These are phyloP conservation scores for Penicillium sp. DNA, from an alignment of 2,329 filamentous ascomycete genomes.

Conservation along the genomic window DNA sequence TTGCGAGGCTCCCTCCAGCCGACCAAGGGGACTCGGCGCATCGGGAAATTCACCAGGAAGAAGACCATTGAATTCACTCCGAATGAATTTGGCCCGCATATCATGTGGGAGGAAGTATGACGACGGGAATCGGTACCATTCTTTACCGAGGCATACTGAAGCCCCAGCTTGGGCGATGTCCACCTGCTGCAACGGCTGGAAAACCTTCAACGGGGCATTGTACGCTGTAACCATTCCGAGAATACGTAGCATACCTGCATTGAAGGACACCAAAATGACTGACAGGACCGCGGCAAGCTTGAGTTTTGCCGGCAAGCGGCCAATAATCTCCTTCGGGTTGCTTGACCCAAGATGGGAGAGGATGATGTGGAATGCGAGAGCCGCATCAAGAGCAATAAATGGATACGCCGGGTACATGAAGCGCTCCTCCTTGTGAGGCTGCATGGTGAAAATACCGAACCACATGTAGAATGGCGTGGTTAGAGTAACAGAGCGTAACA, in stretches of 20 bases:
- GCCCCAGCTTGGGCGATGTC: slow-evolving; percentile 65
- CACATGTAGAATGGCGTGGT: slow-evolving; percentile 90
- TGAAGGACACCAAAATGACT: slow-evolving; percentile 66
- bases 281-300: slow-evolving; percentile 68
- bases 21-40: slow-evolving; percentile 68
- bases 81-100: slow-evolving; percentile 86
- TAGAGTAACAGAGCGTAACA: slow-evolving; percentile 77
- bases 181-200: slow-evolving; percentile 51
- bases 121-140: slow-evolving; percentile 97
- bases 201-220: slow-evolving; percentile 74
- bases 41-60: slow-evolving; percentile 90
- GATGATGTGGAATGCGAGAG: slow-evolving; percentile 79
- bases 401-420: slow-evolving; percentile 99
- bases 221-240: slow-evolving; percentile 81
- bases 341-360: slow-evolving; percentile 74
- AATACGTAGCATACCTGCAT: slow-evolving; percentile 71
- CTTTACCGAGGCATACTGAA: slow-evolving; percentile 86
- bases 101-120: slow-evolving; percentile 87
- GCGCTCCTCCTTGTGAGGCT: slow-evolving; percentile 96
- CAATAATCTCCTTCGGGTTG: slow-evolving; percentile 67
- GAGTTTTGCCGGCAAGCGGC: slow-evolving; percentile 74
- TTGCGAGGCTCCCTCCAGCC: slow-evolving; percentile 83
- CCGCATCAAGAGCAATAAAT: slow-evolving; percentile 84
- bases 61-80: slow-evolving; percentile 85
- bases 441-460: slow-evolving; percentile 86